Evolutionary conservation across 495 filamentous ascomycete genomes (phyloP).

Genomic region (Cetradonia linearis): DNA sequence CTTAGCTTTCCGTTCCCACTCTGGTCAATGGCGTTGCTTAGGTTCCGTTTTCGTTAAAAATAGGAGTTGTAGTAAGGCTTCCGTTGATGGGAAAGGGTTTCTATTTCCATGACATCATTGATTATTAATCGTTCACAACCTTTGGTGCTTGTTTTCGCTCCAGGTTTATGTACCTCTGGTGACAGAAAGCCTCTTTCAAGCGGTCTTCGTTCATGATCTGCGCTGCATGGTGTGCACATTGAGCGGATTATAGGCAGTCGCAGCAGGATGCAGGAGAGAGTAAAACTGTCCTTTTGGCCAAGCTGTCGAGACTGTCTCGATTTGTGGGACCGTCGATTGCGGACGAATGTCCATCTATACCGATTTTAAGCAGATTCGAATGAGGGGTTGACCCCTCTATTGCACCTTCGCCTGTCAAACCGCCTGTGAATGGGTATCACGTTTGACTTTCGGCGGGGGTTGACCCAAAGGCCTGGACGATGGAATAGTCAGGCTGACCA

Average conservation of each 20-base stretch:
- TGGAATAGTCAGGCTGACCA: not conserved
- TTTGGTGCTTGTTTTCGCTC: not conserved
- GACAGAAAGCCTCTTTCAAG: not conserved
- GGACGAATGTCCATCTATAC: not conserved
- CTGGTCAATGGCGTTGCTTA: not conserved
- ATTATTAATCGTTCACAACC: not conserved
- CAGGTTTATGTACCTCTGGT: not conserved
- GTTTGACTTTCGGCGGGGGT: not conserved
- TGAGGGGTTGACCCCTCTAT: conserved; percentile 11
- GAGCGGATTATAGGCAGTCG: not conserved
- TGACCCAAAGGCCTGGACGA: not conserved
- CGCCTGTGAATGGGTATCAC: conserved; percentile 7
- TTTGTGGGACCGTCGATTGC: not conserved
- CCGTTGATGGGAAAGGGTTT: conserved; percentile 9
- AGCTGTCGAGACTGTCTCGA: not conserved
- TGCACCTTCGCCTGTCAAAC: not conserved
- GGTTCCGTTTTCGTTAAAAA: conserved; percentile 8
- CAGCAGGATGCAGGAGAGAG: not conserved
- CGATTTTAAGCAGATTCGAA: not conserved
- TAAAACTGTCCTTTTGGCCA: not conserved
- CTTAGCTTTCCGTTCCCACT: too few species aligned
- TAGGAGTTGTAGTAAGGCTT: not conserved
- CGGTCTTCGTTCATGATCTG: not conserved
- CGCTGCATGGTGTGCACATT: not conserved
- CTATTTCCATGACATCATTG: not conserved